Conservation (phyloP, 129 eudicot species). For the Logfia minima region DNA sequence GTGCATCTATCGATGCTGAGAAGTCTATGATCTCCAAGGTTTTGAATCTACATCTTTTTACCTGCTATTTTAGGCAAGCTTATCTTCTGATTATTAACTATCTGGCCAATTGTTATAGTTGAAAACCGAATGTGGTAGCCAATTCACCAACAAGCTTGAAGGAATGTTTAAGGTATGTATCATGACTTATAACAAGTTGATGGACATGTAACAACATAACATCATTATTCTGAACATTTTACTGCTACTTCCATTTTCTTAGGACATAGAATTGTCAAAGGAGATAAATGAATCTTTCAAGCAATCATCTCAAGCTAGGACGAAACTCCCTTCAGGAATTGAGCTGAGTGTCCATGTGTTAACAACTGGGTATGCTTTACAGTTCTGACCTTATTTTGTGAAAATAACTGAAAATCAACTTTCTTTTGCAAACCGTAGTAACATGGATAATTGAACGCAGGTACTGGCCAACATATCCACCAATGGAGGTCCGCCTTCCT, state of each 20-base stretch:
- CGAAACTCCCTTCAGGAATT: slow-evolving; percentile 90
- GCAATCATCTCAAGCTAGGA: slow-evolving; percentile 98
- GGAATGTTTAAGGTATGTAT: slow-evolving; percentile 92
- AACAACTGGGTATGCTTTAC: slow-evolving; percentile 79
- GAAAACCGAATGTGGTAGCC: slow-evolving; percentile 98
- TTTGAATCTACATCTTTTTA: slow-evolving; percentile 9
- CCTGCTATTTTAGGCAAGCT: background rate
- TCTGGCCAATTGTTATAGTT: slow-evolving; percentile 47
- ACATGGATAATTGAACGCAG: slow-evolving; percentile 43
- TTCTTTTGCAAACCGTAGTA: slow-evolving; percentile 12
- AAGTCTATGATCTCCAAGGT: slow-evolving; percentile 99
- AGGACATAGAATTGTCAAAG: slow-evolving; percentile 92
- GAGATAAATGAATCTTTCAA: slow-evolving; percentile 95
- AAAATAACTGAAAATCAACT: background rate
- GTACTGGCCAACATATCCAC: slow-evolving; percentile 99
- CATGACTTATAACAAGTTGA: slow-evolving; percentile 1
- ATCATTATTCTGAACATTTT: background rate
- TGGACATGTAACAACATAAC: background rate
- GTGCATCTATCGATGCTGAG: slow-evolving; percentile 99
- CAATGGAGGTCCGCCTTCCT: slow-evolving; percentile 98
- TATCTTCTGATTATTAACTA: slow-evolving; percentile 13
- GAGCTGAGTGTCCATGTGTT: slow-evolving; percentile 97
- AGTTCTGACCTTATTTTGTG: background rate
- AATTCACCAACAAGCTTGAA: slow-evolving; percentile 96
- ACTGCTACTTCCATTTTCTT: slow-evolving; percentile 12